Evolutionary conservation across 805 yeast genomes (phyloP), one percentile per base, ranked within the genome.

Genomic region (Schwanniomyces pseudopolymorphus): DNA sequence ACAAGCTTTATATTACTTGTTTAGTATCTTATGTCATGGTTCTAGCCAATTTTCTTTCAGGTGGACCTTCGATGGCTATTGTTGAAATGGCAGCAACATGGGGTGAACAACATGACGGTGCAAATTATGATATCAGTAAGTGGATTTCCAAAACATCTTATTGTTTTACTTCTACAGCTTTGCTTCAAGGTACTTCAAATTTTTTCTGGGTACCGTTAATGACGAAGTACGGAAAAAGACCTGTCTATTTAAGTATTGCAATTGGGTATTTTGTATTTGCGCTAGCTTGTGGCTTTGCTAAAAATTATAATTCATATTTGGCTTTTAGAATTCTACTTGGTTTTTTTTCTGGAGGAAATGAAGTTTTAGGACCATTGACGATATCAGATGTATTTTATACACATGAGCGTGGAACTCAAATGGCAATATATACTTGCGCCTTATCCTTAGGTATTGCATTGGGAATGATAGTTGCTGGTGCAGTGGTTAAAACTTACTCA

Each of bases 151-250:
- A 33, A 20, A 33, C 38, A 17, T 19, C 38, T 20, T 33, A 33
- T 11, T 33, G 38, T 33, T 33, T 33, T 33, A 33, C 38, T 7
- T 17, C 38, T 6, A 33, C 38, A 9, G 38, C 38, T 8, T 33
- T 33, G 38, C 22, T 33, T 17, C 38, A 33, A 33, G 38, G 38
- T 6, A 33, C 38, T 9, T 33, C 38, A 33, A 33, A 33, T 20
- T 33, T 33, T 11, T n/a, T 33, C 22, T 33, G 38, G 38, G 38
- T 33, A 9, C 38, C 38, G n/a, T 33, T 33, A 33, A 33, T 33
- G 38, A 33, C 38, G n/a, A 33, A 33, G 11, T 33, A 33, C n/a
- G 38, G 38, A 33, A 33, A 33, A 33, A 6, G 38, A 11, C 38
- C 38, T 5, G 22, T 33, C n/a, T 33, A 33, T 13, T 5, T 33